A percentile compares a stretch with the other conserved stretches of the same genome.
phyloP scores from a whole-genome alignment of 805 yeast species.

The Metschnikowia hibisci region DNA sequence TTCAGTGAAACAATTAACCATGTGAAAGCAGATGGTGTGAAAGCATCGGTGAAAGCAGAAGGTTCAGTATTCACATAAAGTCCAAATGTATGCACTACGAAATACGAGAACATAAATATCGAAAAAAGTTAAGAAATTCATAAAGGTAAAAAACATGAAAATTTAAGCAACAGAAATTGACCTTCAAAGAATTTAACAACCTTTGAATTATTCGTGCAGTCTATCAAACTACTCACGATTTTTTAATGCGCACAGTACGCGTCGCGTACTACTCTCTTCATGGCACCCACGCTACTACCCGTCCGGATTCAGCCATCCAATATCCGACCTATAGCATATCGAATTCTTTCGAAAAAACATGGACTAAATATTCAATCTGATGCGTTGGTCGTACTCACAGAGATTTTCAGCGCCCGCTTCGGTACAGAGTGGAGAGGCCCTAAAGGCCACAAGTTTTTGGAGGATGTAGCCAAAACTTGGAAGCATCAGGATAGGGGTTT shows the following conservation, averaged over 20 bases:
- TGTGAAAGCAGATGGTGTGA: too few species aligned
- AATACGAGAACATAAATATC: too few species aligned
- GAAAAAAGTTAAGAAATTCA: too few species aligned
- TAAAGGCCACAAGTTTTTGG: constrained; percentile 60
- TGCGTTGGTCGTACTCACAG: constrained; percentile 71
- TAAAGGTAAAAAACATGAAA: too few species aligned
- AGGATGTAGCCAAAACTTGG: constrained; percentile 79
- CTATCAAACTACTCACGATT: too few species aligned
- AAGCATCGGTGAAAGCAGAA: too few species aligned
- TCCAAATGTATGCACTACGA: too few species aligned
- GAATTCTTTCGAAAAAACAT: constrained; percentile 86
- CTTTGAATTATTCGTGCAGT: too few species aligned
- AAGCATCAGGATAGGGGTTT: constrained; percentile 84
- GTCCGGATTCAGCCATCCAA: constrained; percentile 75
- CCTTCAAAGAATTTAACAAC: too few species aligned
- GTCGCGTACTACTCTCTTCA: constrained; percentile 1
- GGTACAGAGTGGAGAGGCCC: constrained; percentile 85
- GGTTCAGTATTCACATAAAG: too few species aligned
- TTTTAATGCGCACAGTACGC: background rate
- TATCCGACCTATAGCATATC: constrained; percentile 85
- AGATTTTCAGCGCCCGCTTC: constrained; percentile 67
- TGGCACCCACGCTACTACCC: constrained; percentile 48
- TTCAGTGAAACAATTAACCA: too few species aligned
- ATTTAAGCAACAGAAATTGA: too few species aligned
- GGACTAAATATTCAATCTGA: constrained; percentile 86